Base-by-base conservation (phyloP, 106 monocot species). In the Iris macrosiphon region DNA sequence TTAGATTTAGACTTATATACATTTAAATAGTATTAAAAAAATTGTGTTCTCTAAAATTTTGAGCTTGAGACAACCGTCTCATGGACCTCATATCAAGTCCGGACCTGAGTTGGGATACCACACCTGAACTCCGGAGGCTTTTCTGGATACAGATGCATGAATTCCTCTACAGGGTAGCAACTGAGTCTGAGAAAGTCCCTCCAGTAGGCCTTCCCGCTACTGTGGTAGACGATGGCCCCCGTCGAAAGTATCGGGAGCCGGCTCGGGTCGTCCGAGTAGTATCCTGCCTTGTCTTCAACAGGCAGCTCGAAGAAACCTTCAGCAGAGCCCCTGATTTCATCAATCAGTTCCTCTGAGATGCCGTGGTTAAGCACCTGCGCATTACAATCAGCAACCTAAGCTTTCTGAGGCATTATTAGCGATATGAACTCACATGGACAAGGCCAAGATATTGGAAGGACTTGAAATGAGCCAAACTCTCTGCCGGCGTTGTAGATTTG, bases 401-500 rank as follows among this genome's bases (percentile, higher is more conserved):
- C n/a, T n/a, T n/a, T n/a, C n/a, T n/a, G n/a, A n/a, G n/a, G n/a
- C n/a, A n/a, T n/a, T n/a, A n/a, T n/a, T n/a, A n/a, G n/a, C n/a
- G n/a, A n/a, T n/a, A n/a, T n/a, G n/a, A 28, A 52, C 27, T 22
- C 13, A 6, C 2, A 6, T 22, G 46, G 22, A 2, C 7, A 22
- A 20, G 4, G 22, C 3, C 2, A 0, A 46, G 46, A 6, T 5
- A 11, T 16, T 34, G 2, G 32, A 38, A 39, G 12, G 7, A 67
- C 67, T 58, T 59, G 68, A 59, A 68, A 68, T 20, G 59, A 49
- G 8, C 68, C 68, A 19, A 59, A 68, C 17, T 68, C 68, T 40
- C 59, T 59, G 13, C 59, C 49, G 6, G 68, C 68, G 16, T 25
- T 20, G 5, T 59, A 1, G 40, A 68, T 68, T 59, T 68, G 68